These are phyloP conservation scores for Hibiscus trionum DNA, from an alignment of 345 rosid genomes.

Conservation along the genomic window DNA sequence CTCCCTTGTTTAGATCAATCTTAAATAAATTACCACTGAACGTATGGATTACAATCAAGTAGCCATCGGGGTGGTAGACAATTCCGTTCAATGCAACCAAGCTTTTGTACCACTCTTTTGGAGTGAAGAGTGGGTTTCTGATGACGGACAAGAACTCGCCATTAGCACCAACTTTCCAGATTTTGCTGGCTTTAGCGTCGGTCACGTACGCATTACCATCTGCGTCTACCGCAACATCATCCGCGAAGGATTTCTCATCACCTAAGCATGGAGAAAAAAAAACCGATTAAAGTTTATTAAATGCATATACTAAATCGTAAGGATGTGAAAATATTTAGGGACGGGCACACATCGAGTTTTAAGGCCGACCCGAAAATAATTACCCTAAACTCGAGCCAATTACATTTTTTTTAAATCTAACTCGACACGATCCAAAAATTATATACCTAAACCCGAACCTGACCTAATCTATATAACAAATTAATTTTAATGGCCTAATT, in stretches of 20 bases:
- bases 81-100: conserved; percentile 69
- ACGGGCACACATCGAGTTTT: too few species aligned
- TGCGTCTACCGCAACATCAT: conserved; percentile 69
- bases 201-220: conserved; percentile 77
- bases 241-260: conserved; percentile 64
- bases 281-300: background rate
- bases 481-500: too few species aligned
- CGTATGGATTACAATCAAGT: conserved; percentile 67
- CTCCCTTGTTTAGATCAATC: conserved; percentile 41
- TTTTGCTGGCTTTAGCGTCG: conserved; percentile 49
- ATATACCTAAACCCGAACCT: too few species aligned
- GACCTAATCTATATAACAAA: too few species aligned
- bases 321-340: too few species aligned
- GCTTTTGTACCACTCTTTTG: conserved; percentile 64
- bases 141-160: conserved; percentile 54
- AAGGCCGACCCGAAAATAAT: too few species aligned
- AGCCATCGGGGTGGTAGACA: conserved; percentile 76
- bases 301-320: background rate
- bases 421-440: too few species aligned
- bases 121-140: conserved; percentile 47
- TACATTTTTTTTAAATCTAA: too few species aligned
- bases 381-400: too few species aligned
- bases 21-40: conserved; percentile 53
- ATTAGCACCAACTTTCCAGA: conserved; percentile 61
- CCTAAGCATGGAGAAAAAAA: conserved; percentile 14